A percentile compares a stretch with the other conserved stretches of the same genome.
Evolutionary conservation across 371 early-diverging fungal genomes (phyloP).

Genomic region (Mortierella sp.): DNA sequence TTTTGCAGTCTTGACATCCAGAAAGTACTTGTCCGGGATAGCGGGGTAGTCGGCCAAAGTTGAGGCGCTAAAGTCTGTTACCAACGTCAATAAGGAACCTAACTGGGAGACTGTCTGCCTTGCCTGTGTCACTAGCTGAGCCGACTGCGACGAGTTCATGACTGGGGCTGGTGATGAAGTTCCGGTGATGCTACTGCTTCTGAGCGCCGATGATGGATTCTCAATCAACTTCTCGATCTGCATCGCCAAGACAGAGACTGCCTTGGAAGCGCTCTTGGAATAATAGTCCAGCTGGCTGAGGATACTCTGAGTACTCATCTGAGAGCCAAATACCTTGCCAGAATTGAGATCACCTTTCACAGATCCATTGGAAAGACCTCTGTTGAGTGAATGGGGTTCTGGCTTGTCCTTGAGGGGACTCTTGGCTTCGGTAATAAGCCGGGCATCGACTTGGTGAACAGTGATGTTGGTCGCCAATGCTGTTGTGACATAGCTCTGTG

Average conservation of each 20-base stretch:
- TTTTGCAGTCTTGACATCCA: constrained; percentile 30
- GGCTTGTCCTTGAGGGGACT: constrained; percentile 15
- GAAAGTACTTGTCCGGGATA: constrained; percentile 37
- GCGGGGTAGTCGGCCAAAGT: constrained; percentile 14
- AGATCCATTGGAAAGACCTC: constrained; percentile 33
- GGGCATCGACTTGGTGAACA: constrained; percentile 46
- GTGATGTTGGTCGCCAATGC: constrained; percentile 38
- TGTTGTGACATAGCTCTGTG: constrained; percentile 38
- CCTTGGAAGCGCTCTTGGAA: constrained; percentile 44
- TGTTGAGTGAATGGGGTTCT: constrained; percentile 7
- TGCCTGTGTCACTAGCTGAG: constrained; percentile 49
- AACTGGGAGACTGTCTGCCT: constrained; percentile 50
- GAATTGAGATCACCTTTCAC: constrained; percentile 10
- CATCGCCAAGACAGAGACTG: constrained; percentile 33
- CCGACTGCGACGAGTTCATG: constrained; percentile 42
- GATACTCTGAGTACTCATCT: constrained; percentile 38
- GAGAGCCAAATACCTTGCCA: constrained; percentile 43
- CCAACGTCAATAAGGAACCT: constrained; percentile 47
- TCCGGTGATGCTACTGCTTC: constrained; percentile 10
- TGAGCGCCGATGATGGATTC: constrained; percentile 16
- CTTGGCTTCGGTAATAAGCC: constrained; percentile 37
- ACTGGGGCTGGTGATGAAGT: constrained; percentile 17
- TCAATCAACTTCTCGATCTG: constrained; percentile 47
- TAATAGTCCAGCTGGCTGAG: constrained; percentile 47
- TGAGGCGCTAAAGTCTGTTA: constrained; percentile 46